Percentiles rank a stretch among this genome's conserved stretches.
Evolutionary conservation across 2,329 filamentous ascomycete genomes (phyloP).

Genomic region (Nigrospora sphaerica): DNA sequence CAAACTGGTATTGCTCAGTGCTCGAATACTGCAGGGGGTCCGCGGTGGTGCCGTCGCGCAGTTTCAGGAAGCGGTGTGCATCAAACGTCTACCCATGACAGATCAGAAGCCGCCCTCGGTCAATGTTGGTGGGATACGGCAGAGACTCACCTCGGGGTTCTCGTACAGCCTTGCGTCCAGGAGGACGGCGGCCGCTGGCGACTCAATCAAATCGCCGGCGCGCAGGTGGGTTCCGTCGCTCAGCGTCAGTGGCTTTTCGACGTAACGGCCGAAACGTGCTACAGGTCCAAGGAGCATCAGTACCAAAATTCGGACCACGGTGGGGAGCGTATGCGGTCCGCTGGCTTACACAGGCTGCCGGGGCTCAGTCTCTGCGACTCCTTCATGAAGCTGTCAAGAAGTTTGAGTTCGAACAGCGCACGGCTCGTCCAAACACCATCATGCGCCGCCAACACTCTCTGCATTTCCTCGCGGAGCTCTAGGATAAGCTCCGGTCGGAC

Average conservation of each 20-base stretch:
- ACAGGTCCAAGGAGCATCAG: neutral
- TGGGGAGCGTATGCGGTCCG: constrained; percentile 21
- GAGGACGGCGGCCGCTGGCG: constrained; percentile 22
- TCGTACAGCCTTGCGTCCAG: constrained; percentile 24
- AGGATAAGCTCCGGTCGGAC: constrained; percentile 38
- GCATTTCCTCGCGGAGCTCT: constrained; percentile 44
- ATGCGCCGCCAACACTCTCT: constrained; percentile 23
- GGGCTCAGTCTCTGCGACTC: constrained; percentile 23
- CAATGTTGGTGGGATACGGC: neutral
- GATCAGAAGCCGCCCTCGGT: neutral
- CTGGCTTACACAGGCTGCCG: constrained; percentile 16
- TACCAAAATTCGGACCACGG: constrained; percentile 17
- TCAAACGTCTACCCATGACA: constrained; percentile 19
- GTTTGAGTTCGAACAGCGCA: constrained; percentile 28
- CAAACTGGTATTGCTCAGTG: constrained; percentile 31
- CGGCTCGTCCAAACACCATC: constrained; percentile 21
- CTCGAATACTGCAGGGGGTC: constrained; percentile 17
- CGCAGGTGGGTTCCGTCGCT: constrained; percentile 25
- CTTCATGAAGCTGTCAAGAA: constrained; percentile 28
- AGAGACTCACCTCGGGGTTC: constrained; percentile 19
- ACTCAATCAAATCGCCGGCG: constrained; percentile 30
- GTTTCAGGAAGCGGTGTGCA: constrained; percentile 24
- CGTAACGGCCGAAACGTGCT: constrained; percentile 38
- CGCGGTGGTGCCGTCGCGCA: constrained; percentile 18
- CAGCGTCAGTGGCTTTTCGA: constrained; percentile 12